Evolutionary conservation across 805 yeast genomes (phyloP), one percentile per base, ranked within the genome.

Genomic region (Candida hungchunana): DNA sequence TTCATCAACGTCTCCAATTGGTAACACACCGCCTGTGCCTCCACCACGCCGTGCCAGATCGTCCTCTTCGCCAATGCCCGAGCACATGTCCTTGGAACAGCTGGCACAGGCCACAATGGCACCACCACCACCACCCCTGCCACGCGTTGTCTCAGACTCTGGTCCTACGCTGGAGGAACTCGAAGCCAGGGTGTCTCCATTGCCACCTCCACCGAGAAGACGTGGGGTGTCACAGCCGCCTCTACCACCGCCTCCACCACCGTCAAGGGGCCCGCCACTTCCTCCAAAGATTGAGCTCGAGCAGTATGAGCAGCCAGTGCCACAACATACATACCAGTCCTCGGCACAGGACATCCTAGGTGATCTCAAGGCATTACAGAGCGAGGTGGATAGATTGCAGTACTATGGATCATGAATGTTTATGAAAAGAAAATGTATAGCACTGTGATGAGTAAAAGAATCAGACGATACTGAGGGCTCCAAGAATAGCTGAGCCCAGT

Each of bases 291-390:
- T 48, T 6, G 39, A 41, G 18, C 16, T 46, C 3, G 19, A 25
- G 11, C 26, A 14, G 16, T 14, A 26, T 15, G 18, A 23, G 13
- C 31, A 23, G n/a, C 17, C 25, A 7, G 16, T 66, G 63, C 32
- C 16, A 20, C 21, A 11, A 23, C 9, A 27, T 10, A 25, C 22
- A 9, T 26, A 46, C 6, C 23, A 25, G 27, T 39, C 44, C 19
- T 42, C 50, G 25, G 44, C 62, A 1, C 50, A 71, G 4, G 75
- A 79, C 42, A 73, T 81, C 16, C 57, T 82, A 46, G 79, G 80
- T 31, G 82, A 81, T 51, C 62, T 82, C 39, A 72, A 71, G 50
- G 81, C 81, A 7, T 63, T 82, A 31, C 86, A 81, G 48, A 79
- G 69, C 24, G 88, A 82, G 55, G 86, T 82, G 16, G 82, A 82